Evolutionary conservation across 78 protist genomes (phyloP), one percentile per base, ranked within the genome.

Genomic region (Creolimax fragrantissima): DNA sequence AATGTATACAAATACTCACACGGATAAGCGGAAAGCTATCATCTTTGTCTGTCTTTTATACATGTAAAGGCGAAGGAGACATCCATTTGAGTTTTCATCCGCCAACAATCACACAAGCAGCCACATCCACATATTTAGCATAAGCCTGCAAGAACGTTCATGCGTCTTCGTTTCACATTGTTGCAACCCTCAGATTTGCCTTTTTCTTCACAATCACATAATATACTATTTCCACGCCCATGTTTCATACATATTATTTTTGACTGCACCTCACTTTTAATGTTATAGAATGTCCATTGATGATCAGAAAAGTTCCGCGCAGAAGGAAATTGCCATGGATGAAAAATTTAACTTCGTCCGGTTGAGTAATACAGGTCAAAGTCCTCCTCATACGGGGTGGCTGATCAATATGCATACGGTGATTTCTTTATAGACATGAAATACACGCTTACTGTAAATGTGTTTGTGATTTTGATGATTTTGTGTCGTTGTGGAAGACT

Each of bases 341-440:
- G 32, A 32, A 45, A 17, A 44, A 74, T 86, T 92, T 35, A 88
- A 88, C 45, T 92, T 41, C 42, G 24, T 3, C 66, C 3, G 93
- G 4, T n/a, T 84, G 89, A 88, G 5, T 35, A 7, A 58, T 58
- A 58, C 74, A 24, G 39, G 39, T 4, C 17, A n/a, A 32, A 91
- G 90, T 2, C 4, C 83, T 4, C 74, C 74, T 24, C 39, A 58
- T 36, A 83, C 86, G 7, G 96, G 96, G 2, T 95, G 95, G 95
- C 88, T 93, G 36, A 35, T 90, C 32, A 95, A 92, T 91, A 85
- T 94, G 92, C 84, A 89, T 66, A 45, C 93, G 35, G 92, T 89
- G 43, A 2, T 88, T 84, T 41, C n/a, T 2, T 2, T 58, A 58
- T 32, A 58, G 44, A 3, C 3, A 3, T 3, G 3, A 3, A 2